Evolutionary conservation across 2,329 filamentous ascomycete genomes (phyloP), one percentile per base, ranked within the genome.

Genomic region (Simplicillium aogashimaense): DNA sequence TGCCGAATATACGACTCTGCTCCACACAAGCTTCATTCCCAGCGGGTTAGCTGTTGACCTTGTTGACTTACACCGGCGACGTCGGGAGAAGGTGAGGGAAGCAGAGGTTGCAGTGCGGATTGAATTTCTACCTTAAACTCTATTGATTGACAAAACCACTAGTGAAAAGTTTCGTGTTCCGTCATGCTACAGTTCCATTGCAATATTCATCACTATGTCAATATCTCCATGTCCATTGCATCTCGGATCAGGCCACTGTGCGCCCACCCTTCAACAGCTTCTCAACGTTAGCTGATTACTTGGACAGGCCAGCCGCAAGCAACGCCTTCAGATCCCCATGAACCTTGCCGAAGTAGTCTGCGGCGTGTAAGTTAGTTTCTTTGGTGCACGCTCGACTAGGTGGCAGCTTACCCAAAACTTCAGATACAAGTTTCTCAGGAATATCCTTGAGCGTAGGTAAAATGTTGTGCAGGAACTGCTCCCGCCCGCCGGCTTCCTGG

Each of bases 381-480:
- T 35, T 18, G 7, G n/a, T 5, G 28, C 5, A n/a, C 28, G 16
- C n/a, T 17, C 10, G 9, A 25, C 13, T 6, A 6, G 5, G 20
- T 25, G 9, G 20, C 20, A 9, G 35, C 32, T 41, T 30, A 41
- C 44, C 46, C 7, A 49, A 0, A 0, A 53, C 50, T 5, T 46
- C 36, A 0, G 38, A 10, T 29, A 43, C 40, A 33, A 53, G 42
- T 3, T 44, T 45, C 0, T 46, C 45, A 0, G 47, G 47, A 2
- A 53, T 36, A 12, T 44, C 50, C 3, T 29, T 10, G 12, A 53
- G 2, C 0, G 50, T 49, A 0, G 47, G 47, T 12, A 50, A 29
- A 2, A 53, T 47, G 0, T 52, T 52, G 6, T 49, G 42, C 7
- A 53, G 31, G 16, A 52, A 50, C 33, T 52, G 47, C 1, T 47